A percentile compares a stretch with the other conserved stretches of the same genome.
Conservation (phyloP, 768 basidiomycete genomes). For the Lentinula guzmanii region DNA sequence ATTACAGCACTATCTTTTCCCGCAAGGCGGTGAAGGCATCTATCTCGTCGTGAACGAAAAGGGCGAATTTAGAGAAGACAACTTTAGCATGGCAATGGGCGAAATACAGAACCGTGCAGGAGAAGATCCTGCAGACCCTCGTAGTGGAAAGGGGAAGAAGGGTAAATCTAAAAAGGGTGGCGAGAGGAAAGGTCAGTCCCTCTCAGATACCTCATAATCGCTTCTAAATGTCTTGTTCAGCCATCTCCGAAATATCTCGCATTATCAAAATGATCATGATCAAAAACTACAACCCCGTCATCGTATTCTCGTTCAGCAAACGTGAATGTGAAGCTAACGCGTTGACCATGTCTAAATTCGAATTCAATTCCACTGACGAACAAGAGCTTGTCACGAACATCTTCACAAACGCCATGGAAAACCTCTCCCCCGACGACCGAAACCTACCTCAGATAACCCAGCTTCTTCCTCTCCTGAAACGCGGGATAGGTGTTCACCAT, state of each 20-base stretch:
- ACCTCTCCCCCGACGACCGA: slow-evolving; percentile 76
- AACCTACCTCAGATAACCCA: slow-evolving; percentile 91
- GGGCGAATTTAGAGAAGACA: slow-evolving; percentile 90
- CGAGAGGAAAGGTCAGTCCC: slow-evolving; percentile 70
- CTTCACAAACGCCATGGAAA: slow-evolving; percentile 76
- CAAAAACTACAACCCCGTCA: slow-evolving; percentile 97
- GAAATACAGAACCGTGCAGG: slow-evolving; percentile 78
- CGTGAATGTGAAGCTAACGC: slow-evolving; percentile 95
- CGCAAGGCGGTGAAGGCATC: slow-evolving; percentile 93
- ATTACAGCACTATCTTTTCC: slow-evolving; percentile 96
- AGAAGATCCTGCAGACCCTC: slow-evolving; percentile 88
- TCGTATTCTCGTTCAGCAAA: slow-evolving; percentile 97
- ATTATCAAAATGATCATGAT: slow-evolving; percentile 62
- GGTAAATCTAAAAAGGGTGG: slow-evolving; percentile 89
- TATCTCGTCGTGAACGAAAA: slow-evolving; percentile 99
- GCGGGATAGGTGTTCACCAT: no score
- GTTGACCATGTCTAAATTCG: slow-evolving; percentile 84
- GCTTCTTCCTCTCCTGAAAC: slow-evolving; percentile 81
- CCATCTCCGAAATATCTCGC: slow-evolving; percentile 41
- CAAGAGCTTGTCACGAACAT: slow-evolving; percentile 60
- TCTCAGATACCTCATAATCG: not conserved
- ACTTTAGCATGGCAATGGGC: slow-evolving; percentile 97
- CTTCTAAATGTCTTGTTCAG: no score
- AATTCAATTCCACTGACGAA: slow-evolving; percentile 91
- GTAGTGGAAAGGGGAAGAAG: slow-evolving; percentile 81